These are phyloP conservation scores for Vaccinium macrocarpon DNA, from an alignment of 148 eudicot species.

Conservation along the genomic window DNA sequence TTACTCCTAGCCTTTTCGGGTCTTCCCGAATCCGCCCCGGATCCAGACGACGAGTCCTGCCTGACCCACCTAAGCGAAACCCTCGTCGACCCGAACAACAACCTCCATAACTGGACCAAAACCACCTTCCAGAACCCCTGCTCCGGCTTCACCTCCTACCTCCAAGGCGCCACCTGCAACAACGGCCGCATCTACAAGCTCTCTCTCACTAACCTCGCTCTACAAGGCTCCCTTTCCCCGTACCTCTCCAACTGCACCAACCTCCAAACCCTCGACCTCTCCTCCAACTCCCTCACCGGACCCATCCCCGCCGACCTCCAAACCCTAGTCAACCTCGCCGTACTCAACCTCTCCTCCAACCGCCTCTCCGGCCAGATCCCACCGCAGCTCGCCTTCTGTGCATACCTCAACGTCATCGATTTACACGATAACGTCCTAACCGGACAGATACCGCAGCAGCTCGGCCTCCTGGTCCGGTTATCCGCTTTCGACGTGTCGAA, in stretches of 20 bases:
- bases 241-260: slow-evolving; percentile 46
- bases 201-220: slow-evolving; percentile 35
- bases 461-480: slow-evolving; percentile 40
- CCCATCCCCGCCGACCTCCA: slow-evolving; percentile 40
- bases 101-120: slow-evolving; percentile 49
- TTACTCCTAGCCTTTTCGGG: slow-evolving; percentile 10
- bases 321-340: slow-evolving; percentile 55
- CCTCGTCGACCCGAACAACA: slow-evolving; percentile 36
- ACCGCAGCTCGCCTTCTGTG: slow-evolving; percentile 38
- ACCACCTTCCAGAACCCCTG: slow-evolving; percentile 43
- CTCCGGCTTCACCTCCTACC: slow-evolving; percentile 42
- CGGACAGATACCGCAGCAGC: slow-evolving; percentile 47
- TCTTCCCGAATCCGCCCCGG: slow-evolving; percentile 22
- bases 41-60: slow-evolving; percentile 53
- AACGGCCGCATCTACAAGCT: slow-evolving; percentile 57
- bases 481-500: slow-evolving; percentile 45
- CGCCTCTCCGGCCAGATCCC: slow-evolving; percentile 48
- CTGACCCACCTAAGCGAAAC: slow-evolving; percentile 41
- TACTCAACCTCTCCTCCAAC: slow-evolving; percentile 50
- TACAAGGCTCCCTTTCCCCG: slow-evolving; percentile 47
- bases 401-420: slow-evolving; percentile 63
- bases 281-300: slow-evolving; percentile 45
- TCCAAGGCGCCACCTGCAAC: slow-evolving; percentile 61
- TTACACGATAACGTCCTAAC: slow-evolving; percentile 36
- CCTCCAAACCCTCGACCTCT: slow-evolving; percentile 59